A percentile compares a stretch with the other conserved stretches of the same genome.
These are phyloP conservation scores for Thymus mandschuricus DNA, from an alignment of 257 asterid genomes.

Conservation along the genomic window DNA sequence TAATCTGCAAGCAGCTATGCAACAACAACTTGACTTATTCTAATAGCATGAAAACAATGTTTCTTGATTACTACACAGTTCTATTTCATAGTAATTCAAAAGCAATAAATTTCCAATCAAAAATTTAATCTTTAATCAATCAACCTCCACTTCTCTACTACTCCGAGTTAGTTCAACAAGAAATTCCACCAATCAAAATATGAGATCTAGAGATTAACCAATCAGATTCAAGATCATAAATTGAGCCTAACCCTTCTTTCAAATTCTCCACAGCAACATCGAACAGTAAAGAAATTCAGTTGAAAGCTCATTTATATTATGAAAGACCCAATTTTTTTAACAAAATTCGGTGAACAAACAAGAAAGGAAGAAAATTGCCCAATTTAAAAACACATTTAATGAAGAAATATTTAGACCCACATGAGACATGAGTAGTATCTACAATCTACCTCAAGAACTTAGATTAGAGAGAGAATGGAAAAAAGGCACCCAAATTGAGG, in stretches of 20 bases:
- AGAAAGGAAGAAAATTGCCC: background rate
- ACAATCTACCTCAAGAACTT: constrained; percentile 1
- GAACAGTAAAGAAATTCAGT: background rate
- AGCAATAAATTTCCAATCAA: background rate
- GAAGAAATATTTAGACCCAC: constrained; percentile 16
- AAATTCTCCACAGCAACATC: background rate
- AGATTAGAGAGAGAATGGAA: background rate
- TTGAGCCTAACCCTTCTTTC: constrained; percentile 8
- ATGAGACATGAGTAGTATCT: constrained; percentile 25
- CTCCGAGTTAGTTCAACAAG: constrained; percentile 12
- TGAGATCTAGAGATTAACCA: constrained; percentile 36
- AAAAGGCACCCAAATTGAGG: background rate
- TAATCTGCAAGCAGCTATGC: background rate
- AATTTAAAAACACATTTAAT: background rate
- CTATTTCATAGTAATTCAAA: background rate
- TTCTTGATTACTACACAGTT: too few species aligned
- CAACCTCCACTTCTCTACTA: background rate
- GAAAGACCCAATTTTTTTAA: constrained; percentile 22
- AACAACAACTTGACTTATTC: constrained; percentile 29
- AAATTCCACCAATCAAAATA: constrained; percentile 13
- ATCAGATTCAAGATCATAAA: constrained; percentile 15
- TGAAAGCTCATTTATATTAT: constrained; percentile 13
- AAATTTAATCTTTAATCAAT: constrained; percentile 1
- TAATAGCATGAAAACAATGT: background rate
- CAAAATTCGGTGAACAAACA: constrained; percentile 11